Percentiles rank a stretch among this genome's conserved stretches.
phyloP scores from a whole-genome alignment of 2,329 filamentous ascomycete genomes.

The Talaromyces amestolkiae region DNA sequence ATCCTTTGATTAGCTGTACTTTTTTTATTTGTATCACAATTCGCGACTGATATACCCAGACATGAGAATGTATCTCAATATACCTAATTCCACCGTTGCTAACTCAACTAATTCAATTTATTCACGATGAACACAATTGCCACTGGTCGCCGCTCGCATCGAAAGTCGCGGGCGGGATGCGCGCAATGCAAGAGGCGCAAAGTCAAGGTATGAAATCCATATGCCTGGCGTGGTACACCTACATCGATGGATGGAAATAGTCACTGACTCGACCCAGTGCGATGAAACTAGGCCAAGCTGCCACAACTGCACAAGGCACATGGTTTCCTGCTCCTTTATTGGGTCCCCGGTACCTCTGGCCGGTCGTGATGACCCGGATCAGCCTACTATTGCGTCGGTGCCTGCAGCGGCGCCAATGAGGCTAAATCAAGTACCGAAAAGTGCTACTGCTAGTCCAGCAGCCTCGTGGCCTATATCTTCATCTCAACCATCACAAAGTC shows the following conservation, averaged over 20 bases:
- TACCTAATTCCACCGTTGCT: background rate
- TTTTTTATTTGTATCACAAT: too few relatives aligned
- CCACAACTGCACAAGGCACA: slow-evolving; percentile 27
- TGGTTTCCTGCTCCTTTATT: slow-evolving; percentile 25
- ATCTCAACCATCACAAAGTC: background rate
- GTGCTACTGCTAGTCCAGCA: background rate
- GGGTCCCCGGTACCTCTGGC: background rate
- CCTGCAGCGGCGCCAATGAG: background rate
- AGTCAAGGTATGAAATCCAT: slow-evolving; percentile 27
- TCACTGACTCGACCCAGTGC: slow-evolving; percentile 23
- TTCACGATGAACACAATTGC: background rate
- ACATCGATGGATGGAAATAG: background rate
- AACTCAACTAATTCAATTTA: too few relatives aligned
- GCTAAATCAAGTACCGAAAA: background rate
- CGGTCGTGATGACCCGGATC: background rate
- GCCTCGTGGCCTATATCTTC: background rate
- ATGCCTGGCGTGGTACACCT: background rate
- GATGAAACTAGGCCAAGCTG: slow-evolving; percentile 29
- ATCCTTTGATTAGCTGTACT: background rate
- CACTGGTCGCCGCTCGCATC: slow-evolving; percentile 24
- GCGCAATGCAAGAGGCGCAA: slow-evolving; percentile 30
- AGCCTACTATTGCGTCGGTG: background rate
- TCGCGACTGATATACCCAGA: background rate
- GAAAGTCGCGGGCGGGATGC: slow-evolving; percentile 30
- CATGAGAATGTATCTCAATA: background rate